A percentile compares a stretch with the other conserved stretches of the same genome.
phyloP scores from a whole-genome alignment of 768 basidiomycete species.

The Aureoboletus auriporus region DNA sequence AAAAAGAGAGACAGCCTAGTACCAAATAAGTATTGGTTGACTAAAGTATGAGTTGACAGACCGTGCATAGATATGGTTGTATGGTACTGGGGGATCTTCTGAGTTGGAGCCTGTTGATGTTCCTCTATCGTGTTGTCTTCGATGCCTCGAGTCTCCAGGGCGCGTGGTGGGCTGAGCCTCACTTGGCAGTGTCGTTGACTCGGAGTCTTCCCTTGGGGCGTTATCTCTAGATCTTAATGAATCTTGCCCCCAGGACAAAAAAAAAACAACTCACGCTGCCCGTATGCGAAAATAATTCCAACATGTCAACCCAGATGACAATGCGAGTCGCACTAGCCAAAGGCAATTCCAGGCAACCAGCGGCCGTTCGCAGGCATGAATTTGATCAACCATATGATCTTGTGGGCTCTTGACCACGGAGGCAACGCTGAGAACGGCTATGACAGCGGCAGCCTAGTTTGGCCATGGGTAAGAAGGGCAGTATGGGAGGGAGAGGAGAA shows the following conservation, averaged over 20 bases:
- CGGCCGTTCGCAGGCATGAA: slow-evolving; percentile 59
- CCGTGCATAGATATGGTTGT: slow-evolving; percentile 28
- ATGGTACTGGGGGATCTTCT: slow-evolving; percentile 23
- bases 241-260: background rate
- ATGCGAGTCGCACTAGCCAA: slow-evolving; percentile 53
- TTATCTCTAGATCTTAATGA: slow-evolving; percentile 14
- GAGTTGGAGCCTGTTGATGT: slow-evolving; percentile 17
- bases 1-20: slow-evolving; percentile 54
- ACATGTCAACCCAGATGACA: slow-evolving; percentile 47
- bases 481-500: slow-evolving; percentile 1
- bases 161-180: slow-evolving; percentile 11
- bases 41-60: slow-evolving; percentile 6
- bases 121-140: slow-evolving; percentile 20
- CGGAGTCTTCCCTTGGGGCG: slow-evolving; percentile 26
- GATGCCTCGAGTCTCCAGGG: slow-evolving; percentile 11
- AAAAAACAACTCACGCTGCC: slow-evolving; percentile 26
- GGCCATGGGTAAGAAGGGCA: slow-evolving; percentile 1
- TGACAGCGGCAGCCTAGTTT: slow-evolving; percentile 48
- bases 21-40: slow-evolving; percentile 14
- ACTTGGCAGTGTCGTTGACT: slow-evolving; percentile 24
- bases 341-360: slow-evolving; percentile 64
- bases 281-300: slow-evolving; percentile 49
- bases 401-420: slow-evolving; percentile 46
- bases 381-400: slow-evolving; percentile 43
- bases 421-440: slow-evolving; percentile 46